These are phyloP conservation scores for Saccharomycopsis fermentans DNA, from an alignment of 805 yeast genomes.

Conservation along the genomic window DNA sequence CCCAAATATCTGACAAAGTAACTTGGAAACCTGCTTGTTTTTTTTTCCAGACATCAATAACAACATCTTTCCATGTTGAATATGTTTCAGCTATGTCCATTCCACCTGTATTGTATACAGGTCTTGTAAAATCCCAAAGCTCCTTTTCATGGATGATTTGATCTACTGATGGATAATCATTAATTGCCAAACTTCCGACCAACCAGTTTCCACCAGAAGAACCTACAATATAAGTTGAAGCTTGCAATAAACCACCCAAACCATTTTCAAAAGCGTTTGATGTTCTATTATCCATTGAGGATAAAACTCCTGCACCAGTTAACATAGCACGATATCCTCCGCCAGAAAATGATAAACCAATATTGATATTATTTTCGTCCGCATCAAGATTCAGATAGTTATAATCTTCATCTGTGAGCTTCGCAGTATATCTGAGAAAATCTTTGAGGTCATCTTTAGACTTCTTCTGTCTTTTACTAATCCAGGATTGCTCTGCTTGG, in stretches of 20 bases:
- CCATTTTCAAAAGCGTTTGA: slow-evolving; percentile 25
- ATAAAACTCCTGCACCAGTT: slow-evolving; percentile 45
- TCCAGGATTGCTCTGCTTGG: slow-evolving; percentile 41
- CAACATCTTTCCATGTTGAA: slow-evolving; percentile 28
- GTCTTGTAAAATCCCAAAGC: slow-evolving; percentile 8
- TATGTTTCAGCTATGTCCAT: slow-evolving; percentile 44
- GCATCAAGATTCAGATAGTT: slow-evolving; percentile 35
- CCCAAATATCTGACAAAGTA: slow-evolving; percentile 56
- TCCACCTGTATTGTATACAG: slow-evolving; percentile 18
- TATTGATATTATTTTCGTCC: slow-evolving; percentile 31
- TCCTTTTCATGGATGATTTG: slow-evolving; percentile 22
- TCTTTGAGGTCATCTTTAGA: slow-evolving; percentile 37
- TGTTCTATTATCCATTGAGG: slow-evolving; percentile 41
- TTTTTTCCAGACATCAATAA: slow-evolving; percentile 36
- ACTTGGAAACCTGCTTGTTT: slow-evolving; percentile 44
- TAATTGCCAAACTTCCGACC: slow-evolving; percentile 34
- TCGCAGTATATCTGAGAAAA: slow-evolving; percentile 32
- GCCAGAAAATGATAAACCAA: slow-evolving; percentile 49
- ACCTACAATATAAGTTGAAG: slow-evolving; percentile 44
- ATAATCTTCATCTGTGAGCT: slow-evolving; percentile 29
- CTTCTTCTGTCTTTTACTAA: slow-evolving; percentile 35
- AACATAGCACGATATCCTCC: slow-evolving; percentile 54
- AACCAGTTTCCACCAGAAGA: slow-evolving; percentile 60
- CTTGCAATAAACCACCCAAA: slow-evolving; percentile 44
- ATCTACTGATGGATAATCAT: slow-evolving; percentile 27